Conservation (phyloP, 2,329 filamentous ascomycete genomes). For the Thielaviopsis populi region DNA sequence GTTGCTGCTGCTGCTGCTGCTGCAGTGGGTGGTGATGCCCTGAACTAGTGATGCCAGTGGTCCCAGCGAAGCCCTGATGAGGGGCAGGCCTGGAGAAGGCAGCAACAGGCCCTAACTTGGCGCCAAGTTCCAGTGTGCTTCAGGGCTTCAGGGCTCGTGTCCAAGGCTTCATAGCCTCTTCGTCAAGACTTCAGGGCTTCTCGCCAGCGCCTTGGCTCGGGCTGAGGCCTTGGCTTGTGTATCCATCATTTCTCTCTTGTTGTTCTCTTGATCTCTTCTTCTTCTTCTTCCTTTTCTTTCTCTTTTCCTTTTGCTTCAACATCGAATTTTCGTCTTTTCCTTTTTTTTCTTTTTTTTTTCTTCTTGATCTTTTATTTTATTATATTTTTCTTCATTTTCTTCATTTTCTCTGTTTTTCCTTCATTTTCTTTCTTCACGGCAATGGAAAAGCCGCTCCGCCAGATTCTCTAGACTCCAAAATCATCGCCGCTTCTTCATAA, state of each 20-base stretch:
- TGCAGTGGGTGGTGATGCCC: too few relatives aligned
- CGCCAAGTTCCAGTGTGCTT: too few relatives aligned
- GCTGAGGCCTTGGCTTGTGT: too few relatives aligned
- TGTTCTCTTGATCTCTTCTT: not conserved
- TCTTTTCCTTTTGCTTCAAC: not conserved
- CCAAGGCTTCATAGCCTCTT: not conserved
- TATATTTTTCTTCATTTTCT: not conserved
- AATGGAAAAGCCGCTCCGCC: not conserved
- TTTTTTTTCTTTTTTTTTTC: not conserved
- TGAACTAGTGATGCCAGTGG: not conserved
- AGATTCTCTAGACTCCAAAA: not conserved
- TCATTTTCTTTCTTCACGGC: conserved; percentile 9
- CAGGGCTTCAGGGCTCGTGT: not conserved
- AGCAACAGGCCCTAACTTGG: too few relatives aligned
- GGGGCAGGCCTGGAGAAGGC: too few relatives aligned
- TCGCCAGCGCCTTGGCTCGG: too few relatives aligned
- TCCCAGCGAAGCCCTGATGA: too few relatives aligned
- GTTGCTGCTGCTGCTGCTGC: too few relatives aligned
- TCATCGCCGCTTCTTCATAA: not conserved
- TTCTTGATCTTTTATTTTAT: conserved; percentile 8
- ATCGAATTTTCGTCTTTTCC: conserved; percentile 8
- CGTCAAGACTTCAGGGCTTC: not conserved
- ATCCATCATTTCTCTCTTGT: too few relatives aligned
- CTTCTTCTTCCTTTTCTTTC: conserved; percentile 8
- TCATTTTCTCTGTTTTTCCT: conserved; percentile 1